phyloP scores from a whole-genome alignment of 208 protist species.

The Acanthamoeba triangularis region DNA sequence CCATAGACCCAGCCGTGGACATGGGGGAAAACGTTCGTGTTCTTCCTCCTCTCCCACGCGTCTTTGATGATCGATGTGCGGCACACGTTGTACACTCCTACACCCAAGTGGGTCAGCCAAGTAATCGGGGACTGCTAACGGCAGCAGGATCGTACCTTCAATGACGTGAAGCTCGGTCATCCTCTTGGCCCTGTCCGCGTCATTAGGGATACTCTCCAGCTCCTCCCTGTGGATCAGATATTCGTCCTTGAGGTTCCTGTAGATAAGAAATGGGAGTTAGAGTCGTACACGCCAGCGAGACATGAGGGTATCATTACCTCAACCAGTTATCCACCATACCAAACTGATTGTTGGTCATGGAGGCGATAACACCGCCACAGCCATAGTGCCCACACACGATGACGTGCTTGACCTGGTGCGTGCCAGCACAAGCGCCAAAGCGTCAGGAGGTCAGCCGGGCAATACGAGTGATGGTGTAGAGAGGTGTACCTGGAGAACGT shows the following conservation, averaged over 20 bases:
- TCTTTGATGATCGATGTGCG: conserved; percentile 76
- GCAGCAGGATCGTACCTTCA: conserved; percentile 37
- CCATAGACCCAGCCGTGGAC: conserved; percentile 79
- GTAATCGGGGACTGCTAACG: too few relatives aligned
- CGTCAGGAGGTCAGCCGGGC: background rate
- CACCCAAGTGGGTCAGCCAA: background rate
- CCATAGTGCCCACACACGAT: conserved; percentile 96
- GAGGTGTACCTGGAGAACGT: conserved; percentile 92
- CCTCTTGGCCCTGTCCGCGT: background rate
- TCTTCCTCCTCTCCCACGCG: conserved; percentile 73
- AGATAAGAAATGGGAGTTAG: too few relatives aligned
- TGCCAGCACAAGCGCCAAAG: background rate
- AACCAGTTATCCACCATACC: conserved; percentile 86
- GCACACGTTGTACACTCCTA: conserved; percentile 72
- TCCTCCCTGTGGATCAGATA: conserved; percentile 80
- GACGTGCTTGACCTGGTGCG: conserved; percentile 92
- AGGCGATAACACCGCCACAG: conserved; percentile 94
- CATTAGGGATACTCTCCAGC: conserved; percentile 66
- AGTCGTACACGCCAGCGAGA: background rate
- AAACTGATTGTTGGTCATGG: conserved; percentile 63
- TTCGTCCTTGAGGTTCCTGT: conserved; percentile 82
- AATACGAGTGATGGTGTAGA: background rate
- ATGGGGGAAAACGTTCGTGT: conserved; percentile 37
- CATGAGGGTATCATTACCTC: too few relatives aligned
- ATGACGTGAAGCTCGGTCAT: conserved; percentile 83